Conservation (phyloP, 768 basidiomycete genomes). For the Pisolithus orientalis region DNA sequence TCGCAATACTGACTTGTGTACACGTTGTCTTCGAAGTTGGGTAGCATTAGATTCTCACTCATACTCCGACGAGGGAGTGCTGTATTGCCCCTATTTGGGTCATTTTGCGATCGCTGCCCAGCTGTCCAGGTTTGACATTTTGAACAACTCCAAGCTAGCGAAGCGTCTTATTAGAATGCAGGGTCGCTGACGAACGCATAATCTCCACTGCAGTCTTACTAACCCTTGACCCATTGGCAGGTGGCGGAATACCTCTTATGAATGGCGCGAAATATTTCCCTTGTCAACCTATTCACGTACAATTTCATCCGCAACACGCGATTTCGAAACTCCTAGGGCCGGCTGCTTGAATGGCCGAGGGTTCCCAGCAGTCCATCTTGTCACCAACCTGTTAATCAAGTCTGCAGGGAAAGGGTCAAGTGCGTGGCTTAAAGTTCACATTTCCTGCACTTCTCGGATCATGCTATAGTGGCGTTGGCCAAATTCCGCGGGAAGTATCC, state of each 20-base stretch:
- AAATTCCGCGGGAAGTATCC: no score
- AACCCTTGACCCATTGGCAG: no score
- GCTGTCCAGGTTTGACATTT: no score
- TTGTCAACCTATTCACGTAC: neutral
- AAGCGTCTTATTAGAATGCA: no score
- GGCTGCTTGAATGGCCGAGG: neutral
- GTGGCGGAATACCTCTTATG: no score
- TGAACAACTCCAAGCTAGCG: no score
- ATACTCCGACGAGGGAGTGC: constrained; percentile 11
- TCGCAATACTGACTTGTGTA: constrained; percentile 68
- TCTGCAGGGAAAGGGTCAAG: neutral
- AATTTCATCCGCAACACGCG: neutral
- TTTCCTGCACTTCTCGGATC: neutral
- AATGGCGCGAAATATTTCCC: neutral
- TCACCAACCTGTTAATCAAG: neutral
- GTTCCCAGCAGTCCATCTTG: neutral
- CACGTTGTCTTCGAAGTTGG: constrained; percentile 19
- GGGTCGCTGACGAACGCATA: no score
- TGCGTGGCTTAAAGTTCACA: neutral
- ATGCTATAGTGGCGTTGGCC: neutral
- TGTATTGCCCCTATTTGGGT: no score
- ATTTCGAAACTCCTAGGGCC: neutral
- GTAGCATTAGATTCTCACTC: constrained; percentile 15
- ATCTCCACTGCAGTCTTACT: no score
- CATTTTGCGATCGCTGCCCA: no score